Percentiles rank a stretch among this genome's conserved stretches.
Conservation (phyloP, 768 basidiomycete genomes). For the Leccinum subgranulosum region DNA sequence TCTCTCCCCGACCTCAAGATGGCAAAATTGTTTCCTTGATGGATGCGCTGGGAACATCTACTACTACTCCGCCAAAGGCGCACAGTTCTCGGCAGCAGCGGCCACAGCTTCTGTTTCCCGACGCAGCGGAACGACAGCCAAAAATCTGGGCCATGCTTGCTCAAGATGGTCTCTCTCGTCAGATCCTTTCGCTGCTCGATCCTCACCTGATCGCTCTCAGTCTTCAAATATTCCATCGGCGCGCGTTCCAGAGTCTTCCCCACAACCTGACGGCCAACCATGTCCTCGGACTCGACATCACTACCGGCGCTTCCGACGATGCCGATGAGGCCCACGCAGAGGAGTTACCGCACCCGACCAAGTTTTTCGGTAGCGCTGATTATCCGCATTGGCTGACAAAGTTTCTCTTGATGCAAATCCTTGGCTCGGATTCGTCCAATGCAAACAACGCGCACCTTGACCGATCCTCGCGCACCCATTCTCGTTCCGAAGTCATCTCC, state of each 20-base stretch:
- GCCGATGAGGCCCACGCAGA: neutral
- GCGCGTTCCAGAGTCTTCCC: slow-evolving; percentile 48
- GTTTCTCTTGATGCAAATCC: slow-evolving; percentile 64
- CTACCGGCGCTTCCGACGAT: slow-evolving; percentile 5
- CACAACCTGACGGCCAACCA: slow-evolving; percentile 50
- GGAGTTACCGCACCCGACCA: slow-evolving; percentile 19
- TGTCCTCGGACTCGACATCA: slow-evolving; percentile 34
- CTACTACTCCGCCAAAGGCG: slow-evolving; percentile 25
- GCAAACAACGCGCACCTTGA: slow-evolving; percentile 27
- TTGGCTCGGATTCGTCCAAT: slow-evolving; percentile 54
- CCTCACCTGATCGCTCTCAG: slow-evolving; percentile 59
- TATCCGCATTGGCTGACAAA: slow-evolving; percentile 82
- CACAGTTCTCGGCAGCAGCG: slow-evolving; percentile 24
- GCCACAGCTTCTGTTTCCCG: slow-evolving; percentile 16
- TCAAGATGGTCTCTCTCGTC: slow-evolving; percentile 65
- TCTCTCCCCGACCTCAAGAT: slow-evolving; percentile 53
- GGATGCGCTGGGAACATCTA: slow-evolving; percentile 37
- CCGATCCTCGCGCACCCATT: slow-evolving; percentile 58
- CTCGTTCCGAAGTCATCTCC: slow-evolving; percentile 68
- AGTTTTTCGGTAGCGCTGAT: slow-evolving; percentile 66
- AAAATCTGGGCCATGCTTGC: slow-evolving; percentile 54
- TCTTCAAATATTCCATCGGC: slow-evolving; percentile 59
- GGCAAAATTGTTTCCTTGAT: slow-evolving; percentile 42
- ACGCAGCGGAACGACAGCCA: slow-evolving; percentile 21
- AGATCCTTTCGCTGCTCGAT: slow-evolving; percentile 63